Evolutionary conservation across 495 filamentous ascomycete species (phyloP), one percentile per base, ranked within the genome.

Genomic region (Aspergillus affinis): DNA sequence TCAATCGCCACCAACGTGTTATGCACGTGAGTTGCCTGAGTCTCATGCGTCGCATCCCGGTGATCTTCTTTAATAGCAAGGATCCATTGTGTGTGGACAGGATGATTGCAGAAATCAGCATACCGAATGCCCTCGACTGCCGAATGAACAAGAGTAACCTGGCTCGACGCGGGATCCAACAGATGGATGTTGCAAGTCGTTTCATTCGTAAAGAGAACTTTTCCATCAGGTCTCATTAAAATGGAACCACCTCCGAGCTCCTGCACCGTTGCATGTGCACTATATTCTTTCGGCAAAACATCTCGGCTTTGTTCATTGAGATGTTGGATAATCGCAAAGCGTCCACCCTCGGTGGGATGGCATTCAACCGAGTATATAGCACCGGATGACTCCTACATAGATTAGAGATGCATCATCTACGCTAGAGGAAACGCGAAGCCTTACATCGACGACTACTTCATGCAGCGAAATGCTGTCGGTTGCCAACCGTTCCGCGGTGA

Each of bases 31-130:
- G 66, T 44, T 20, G 48, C 68, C 54, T 71, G 68, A 1, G 68
- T 71, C 46, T 71, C 68, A 0, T 65, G 65, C 0, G 68, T 71
- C 10, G 69, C 69, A n/a, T 68, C 62, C 12, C 66, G 62, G 57
- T 83, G 81, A 52, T 80, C 75, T 61, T 83, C 81, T 54, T 77
- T 66, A 29, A 81, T 69, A 0, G 78, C 78, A 23, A 82, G 57
- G 4, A 80, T 69, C 73, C 73, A 78, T 36, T 60, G 58, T 0
- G 49, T 18, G 46, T 70, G 45, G 1, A 45, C 63, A 7, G 74
- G 75, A 55, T 82, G 72, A 20, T 64, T 64, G 51, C 72, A 65
- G 64, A 65, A 73, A 65, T 69, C 72, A 66, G 58, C 77, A 69
- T 62, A 79, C 36, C 74, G 70, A 32, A 67, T 65, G 8, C 70